phyloP scores from a whole-genome alignment of 2,329 filamentous ascomycete genomes.

The Cytospora paraplurivora region DNA sequence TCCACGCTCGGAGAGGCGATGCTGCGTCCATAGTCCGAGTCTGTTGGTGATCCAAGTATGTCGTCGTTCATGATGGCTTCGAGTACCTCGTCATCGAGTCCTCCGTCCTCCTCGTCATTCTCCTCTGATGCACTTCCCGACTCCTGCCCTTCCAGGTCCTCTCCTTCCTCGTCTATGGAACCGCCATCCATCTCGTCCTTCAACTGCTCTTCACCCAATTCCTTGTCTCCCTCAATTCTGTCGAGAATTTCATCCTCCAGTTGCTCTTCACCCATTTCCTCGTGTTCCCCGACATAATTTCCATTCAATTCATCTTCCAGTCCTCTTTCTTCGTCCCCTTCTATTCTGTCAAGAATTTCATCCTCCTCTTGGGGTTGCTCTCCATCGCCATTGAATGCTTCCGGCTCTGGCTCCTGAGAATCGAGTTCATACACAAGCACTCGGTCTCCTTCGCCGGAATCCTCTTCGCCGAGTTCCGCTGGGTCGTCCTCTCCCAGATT shows the following conservation, averaged over 20 bases:
- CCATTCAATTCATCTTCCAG: not conserved
- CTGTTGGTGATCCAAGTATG: constrained; percentile 17
- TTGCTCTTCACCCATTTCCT: too few relatives aligned
- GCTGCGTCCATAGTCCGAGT: constrained; percentile 7
- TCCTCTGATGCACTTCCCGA: not conserved
- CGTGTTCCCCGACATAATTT: too few relatives aligned
- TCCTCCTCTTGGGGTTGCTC: not conserved
- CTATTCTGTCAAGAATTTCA: not conserved
- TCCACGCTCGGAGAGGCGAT: constrained; percentile 6
- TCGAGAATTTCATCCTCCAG: not conserved
- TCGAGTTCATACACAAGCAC: not conserved
- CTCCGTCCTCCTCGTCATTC: not conserved
- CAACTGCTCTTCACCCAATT: not conserved
- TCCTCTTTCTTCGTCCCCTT: not conserved
- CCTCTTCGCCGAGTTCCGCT: not conserved
- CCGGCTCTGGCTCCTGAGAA: not conserved
- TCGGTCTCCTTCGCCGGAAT: not conserved
- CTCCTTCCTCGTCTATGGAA: not conserved
- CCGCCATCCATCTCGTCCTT: not conserved
- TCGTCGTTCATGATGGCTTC: constrained; percentile 7
- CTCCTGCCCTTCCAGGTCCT: not conserved
- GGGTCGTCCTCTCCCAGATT: not conserved
- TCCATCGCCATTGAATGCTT: not conserved
- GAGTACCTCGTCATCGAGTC: constrained; percentile 3
- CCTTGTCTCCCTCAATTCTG: not conserved